Evolutionary conservation across 2,329 filamentous ascomycete genomes (phyloP), one percentile per base, ranked within the genome.

Genomic region (Microsporum canis): DNA sequence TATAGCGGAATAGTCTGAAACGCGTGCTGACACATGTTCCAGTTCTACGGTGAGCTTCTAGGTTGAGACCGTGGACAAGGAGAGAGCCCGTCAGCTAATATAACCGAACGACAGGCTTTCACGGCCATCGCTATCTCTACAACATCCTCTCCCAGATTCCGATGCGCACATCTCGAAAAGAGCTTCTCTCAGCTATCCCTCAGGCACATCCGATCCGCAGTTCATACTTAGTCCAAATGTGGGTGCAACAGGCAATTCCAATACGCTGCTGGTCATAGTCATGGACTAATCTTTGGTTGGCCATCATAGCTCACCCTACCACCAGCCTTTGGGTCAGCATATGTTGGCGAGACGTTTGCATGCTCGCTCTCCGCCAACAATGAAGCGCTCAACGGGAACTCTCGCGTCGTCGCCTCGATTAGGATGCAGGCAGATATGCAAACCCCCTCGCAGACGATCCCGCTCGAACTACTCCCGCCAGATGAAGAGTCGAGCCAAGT

Each of bases 321-420:
- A 7, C 87, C 91, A 14, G 88, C 90, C 0, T 97, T 99, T 72
- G 92, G 91, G 51, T 92, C 89, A 10, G 91, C 92, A 6, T 96
- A 96, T 72, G 92, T 97, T 23, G 94, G 94, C 68, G 91, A 97
- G 77, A 90, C 87, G 0, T 97, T 99, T 75, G 87, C 87, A 65
- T 99, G 94, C 75, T 96, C 92, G 1, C 81, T 97, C 27, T 96
- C 91, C 76, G 91, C 89, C n/a, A 96, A 96, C 78, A 92, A 96
- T 72, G 92, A 97, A 70, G 74, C 85, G 1, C 68, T 72, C 23
- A 65, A 73, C 5, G 69, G 72, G 6, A 69, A 71, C 4, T 70
- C 72, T 2, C 73, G 76, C 63, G 76, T 76, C 53, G 85, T 95
- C 45, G 87, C 84, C 64, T 88, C 88, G 61, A 87, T 96, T 59